Percentiles rank a stretch among this genome's conserved stretches.
Evolutionary conservation across 352 stramenopile species (phyloP).

Genomic region (Globisporangium paroecandrum): DNA sequence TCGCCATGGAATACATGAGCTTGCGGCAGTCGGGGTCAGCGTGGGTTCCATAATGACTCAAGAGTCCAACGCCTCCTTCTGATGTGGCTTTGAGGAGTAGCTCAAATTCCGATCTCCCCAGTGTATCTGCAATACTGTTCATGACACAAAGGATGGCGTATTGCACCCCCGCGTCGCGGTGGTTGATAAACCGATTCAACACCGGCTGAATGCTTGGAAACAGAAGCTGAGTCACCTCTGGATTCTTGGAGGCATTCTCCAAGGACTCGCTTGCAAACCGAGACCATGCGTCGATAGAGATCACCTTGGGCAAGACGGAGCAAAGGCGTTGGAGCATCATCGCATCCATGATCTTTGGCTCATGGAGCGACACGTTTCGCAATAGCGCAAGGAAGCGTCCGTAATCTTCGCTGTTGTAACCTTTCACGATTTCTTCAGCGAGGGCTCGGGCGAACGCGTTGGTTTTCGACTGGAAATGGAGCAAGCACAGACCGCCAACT

Average conservation of each 20-base stretch:
- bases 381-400: conserved; percentile 59
- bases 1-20: conserved; percentile 42
- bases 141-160: conserved; percentile 42
- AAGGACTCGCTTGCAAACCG: conserved; percentile 45
- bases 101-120: conserved; percentile 26
- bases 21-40: conserved; percentile 33
- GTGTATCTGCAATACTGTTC: conserved; percentile 28
- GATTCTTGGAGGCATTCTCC: conserved; percentile 39
- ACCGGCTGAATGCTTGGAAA: conserved; percentile 50
- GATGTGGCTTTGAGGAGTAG: conserved; percentile 24
- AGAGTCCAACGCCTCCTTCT: conserved; percentile 37
- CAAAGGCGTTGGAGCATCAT: conserved; percentile 72
- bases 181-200: conserved; percentile 46
- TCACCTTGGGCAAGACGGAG: conserved; percentile 58
- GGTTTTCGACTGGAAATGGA: conserved; percentile 6
- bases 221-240: conserved; percentile 29
- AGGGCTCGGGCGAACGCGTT: conserved; percentile 34
- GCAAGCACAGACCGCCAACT: conserved; percentile 50
- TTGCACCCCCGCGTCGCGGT: conserved; percentile 51
- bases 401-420: conserved; percentile 64
- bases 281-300: conserved; percentile 58
- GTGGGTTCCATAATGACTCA: conserved; percentile 36
- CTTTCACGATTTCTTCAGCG: conserved; percentile 37
- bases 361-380: conserved; percentile 59
- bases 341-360: conserved; percentile 48